phyloP scores from a whole-genome alignment of 768 basidiomycete genomes.

The Termitomyces sp. region DNA sequence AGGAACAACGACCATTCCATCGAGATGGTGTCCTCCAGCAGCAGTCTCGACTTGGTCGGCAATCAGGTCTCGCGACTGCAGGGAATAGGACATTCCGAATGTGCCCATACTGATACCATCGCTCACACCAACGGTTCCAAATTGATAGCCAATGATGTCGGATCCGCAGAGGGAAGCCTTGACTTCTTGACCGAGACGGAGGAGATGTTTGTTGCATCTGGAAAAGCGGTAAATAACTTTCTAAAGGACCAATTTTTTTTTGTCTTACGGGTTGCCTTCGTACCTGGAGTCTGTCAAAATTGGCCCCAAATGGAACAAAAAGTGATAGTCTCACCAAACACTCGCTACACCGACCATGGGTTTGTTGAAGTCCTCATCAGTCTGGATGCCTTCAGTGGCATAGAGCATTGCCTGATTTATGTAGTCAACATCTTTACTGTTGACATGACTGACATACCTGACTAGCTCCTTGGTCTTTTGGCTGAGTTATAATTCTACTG shows the following conservation, averaged over 20 bases:
- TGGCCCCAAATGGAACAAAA: neutral
- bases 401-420: conserved; percentile 89
- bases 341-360: conserved; percentile 97
- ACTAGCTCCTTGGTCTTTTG: conserved; percentile 93
- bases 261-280: conserved; percentile 89
- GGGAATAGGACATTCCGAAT: conserved; percentile 87
- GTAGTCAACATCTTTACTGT: neutral
- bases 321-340: conserved; percentile 68
- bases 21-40: conserved; percentile 95
- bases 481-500: conserved; percentile 79
- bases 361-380: conserved; percentile 84
- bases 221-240: neutral
- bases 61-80: conserved; percentile 96
- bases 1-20: conserved; percentile 95
- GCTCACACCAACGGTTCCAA: conserved; percentile 95
- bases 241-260: conserved; percentile 25
- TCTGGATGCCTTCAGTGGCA: conserved; percentile 88
- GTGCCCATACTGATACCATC: conserved; percentile 99
- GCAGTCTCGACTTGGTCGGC: conserved; percentile 97
- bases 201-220: conserved; percentile 93
- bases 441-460: conserved; percentile 45
- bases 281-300: conserved; percentile 56
- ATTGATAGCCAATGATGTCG: conserved; percentile 90
- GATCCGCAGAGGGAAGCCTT: conserved; percentile 71
- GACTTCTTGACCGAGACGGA: conserved; percentile 82